A percentile compares a stretch with the other conserved stretches of the same genome.
These are phyloP conservation scores for Coemansia sp. DNA, from an alignment of 192 early-diverging fungal species.

Conservation along the genomic window DNA sequence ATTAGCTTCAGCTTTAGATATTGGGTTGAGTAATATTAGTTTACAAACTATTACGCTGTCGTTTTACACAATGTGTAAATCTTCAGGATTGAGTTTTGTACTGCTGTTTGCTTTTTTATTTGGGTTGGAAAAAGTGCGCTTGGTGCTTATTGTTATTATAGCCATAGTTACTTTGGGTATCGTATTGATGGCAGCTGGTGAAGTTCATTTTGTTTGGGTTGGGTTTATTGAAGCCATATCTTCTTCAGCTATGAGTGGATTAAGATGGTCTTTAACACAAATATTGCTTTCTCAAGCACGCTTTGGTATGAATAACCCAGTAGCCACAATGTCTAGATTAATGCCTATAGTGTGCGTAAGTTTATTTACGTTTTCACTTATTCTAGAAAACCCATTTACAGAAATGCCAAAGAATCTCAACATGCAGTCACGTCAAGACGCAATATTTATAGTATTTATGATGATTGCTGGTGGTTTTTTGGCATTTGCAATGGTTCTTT, in stretches of 20 bases:
- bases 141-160: constrained; percentile 69
- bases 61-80: constrained; percentile 91
- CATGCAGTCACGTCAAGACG: constrained; percentile 13
- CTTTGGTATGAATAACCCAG: constrained; percentile 83
- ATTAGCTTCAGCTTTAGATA: constrained; percentile 82
- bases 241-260: constrained; percentile 78
- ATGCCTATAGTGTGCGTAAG: constrained; percentile 73
- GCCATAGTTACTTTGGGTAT: constrained; percentile 77
- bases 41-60: constrained; percentile 84
- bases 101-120: constrained; percentile 91
- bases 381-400: constrained; percentile 58
- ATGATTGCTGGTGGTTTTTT: constrained; percentile 76
- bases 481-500: constrained; percentile 84
- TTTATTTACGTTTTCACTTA: constrained; percentile 60
- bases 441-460: constrained; percentile 23
- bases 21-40: constrained; percentile 85
- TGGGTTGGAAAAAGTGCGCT: constrained; percentile 73
- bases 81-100: constrained; percentile 69
- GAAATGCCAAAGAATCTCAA: constrained; percentile 32
- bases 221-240: constrained; percentile 77
- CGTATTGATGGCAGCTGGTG: constrained; percentile 81
- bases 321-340: constrained; percentile 80
- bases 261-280: constrained; percentile 89
- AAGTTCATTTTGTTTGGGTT: constrained; percentile 71
- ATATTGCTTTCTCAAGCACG: constrained; percentile 69